Conservation (phyloP, 768 basidiomycete species). For the Hebeloma cylindrosporum region DNA sequence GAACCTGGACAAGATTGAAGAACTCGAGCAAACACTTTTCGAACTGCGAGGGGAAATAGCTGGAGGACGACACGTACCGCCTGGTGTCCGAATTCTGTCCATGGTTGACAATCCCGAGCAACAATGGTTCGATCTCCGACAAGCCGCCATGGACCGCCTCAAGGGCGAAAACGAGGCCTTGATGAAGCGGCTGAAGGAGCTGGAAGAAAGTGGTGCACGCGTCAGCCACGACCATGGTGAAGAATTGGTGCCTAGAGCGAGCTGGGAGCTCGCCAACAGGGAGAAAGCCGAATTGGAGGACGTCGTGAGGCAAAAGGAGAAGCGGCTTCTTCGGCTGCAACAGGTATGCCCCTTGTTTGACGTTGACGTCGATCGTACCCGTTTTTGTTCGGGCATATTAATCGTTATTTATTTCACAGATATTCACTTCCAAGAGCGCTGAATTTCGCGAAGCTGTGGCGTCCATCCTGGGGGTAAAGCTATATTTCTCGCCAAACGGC, state of each 20-base stretch:
- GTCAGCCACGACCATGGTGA: constrained; percentile 18
- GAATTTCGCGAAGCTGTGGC: constrained; percentile 93
- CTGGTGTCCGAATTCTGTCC: constrained; percentile 65
- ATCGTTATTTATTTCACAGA: constrained; percentile 51
- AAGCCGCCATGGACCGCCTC: constrained; percentile 72
- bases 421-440: constrained; percentile 80
- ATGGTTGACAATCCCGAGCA: constrained; percentile 81
- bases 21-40: constrained; percentile 76
- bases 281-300: constrained; percentile 72
- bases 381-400: background rate
- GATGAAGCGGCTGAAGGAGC: constrained; percentile 59
- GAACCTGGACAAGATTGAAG: constrained; percentile 57
- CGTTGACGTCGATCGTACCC: background rate
- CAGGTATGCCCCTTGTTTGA: constrained; percentile 48
- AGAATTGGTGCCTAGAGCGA: constrained; percentile 72
- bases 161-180: constrained; percentile 84
- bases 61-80: constrained; percentile 72
- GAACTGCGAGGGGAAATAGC: constrained; percentile 77
- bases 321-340: constrained; percentile 73
- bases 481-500: constrained; percentile 89
- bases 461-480: constrained; percentile 86
- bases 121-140: constrained; percentile 74
- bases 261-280: constrained; percentile 68
- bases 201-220: constrained; percentile 43
- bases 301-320: constrained; percentile 74